Percentiles rank a stretch among this genome's conserved stretches.
These are phyloP conservation scores for Lophiotrema nucula DNA, from an alignment of 495 filamentous ascomycete species.

Conservation along the genomic window DNA sequence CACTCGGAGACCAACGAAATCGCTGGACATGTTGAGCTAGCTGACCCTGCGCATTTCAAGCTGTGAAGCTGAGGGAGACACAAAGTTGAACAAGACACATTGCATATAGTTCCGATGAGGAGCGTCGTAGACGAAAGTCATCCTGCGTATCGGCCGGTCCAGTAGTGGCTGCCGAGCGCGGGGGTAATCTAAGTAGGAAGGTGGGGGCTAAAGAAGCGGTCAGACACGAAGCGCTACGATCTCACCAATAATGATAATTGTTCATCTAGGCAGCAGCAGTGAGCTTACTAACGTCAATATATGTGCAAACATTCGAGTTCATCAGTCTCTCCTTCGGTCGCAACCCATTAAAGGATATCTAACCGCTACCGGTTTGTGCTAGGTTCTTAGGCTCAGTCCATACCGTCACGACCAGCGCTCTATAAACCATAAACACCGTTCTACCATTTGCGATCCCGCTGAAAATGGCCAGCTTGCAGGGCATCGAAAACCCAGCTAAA, in stretches of 20 bases:
- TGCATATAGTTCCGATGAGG: not conserved
- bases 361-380: not conserved
- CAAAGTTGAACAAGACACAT: not conserved
- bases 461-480: not conserved
- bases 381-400: not conserved
- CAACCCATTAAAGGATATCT: not conserved
- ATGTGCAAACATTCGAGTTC: not conserved
- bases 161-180: no score
- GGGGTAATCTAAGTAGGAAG: not conserved
- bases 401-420: not conserved
- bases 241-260: not conserved
- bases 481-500: not conserved
- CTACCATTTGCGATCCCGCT: not conserved
- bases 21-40: not conserved
- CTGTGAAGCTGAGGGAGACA: not conserved
- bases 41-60: not conserved
- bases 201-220: not conserved
- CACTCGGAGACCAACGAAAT: not conserved
- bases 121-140: not conserved
- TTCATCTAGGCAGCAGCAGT: not conserved
- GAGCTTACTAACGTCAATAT: no score
- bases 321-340: not conserved
- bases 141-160: not conserved
- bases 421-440: not conserved
- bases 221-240: not conserved